A percentile compares a stretch with the other conserved stretches of the same genome.
Conservation (phyloP, 2,329 filamentous ascomycete species). For the Aspergillus chevalieri region DNA sequence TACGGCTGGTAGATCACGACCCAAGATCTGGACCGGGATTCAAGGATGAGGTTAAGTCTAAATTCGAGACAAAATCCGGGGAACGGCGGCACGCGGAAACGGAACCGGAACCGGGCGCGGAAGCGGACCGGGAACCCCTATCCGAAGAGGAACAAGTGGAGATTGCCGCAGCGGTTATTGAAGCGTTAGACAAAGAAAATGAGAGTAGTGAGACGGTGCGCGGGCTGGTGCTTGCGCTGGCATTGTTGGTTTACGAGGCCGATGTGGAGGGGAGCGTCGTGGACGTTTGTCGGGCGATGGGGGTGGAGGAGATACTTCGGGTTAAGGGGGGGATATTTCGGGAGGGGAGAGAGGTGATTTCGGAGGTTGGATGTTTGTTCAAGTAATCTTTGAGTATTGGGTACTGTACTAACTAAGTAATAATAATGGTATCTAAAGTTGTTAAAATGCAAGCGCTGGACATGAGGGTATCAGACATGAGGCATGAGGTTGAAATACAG, state of each 20-base stretch:
- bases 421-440: not conserved
- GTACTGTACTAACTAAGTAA: not conserved
- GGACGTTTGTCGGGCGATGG: conserved; percentile 72
- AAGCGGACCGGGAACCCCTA: conserved; percentile 38
- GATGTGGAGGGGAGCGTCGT: conserved; percentile 67
- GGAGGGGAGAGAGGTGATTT: conserved; percentile 52
- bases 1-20: conserved; percentile 50
- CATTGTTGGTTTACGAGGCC: conserved; percentile 66
- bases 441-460: not conserved
- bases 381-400: conserved; percentile 30
- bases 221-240: conserved; percentile 69
- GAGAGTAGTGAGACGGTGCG: conserved; percentile 63
- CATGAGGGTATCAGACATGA: not conserved
- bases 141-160: conserved; percentile 70
- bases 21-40: too few species aligned
- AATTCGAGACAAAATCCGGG: too few species aligned
- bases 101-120: not conserved
- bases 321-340: conserved; percentile 47
- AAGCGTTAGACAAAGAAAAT: conserved; percentile 57
- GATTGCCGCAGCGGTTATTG: conserved; percentile 71
- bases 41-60: too few species aligned
- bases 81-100: not conserved
- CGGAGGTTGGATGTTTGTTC: conserved; percentile 35
- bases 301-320: conserved; percentile 60
- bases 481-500: not conserved